These are phyloP conservation scores for Globisporangium paroecandrum DNA, from an alignment of 352 stramenopile genomes.

Conservation along the genomic window DNA sequence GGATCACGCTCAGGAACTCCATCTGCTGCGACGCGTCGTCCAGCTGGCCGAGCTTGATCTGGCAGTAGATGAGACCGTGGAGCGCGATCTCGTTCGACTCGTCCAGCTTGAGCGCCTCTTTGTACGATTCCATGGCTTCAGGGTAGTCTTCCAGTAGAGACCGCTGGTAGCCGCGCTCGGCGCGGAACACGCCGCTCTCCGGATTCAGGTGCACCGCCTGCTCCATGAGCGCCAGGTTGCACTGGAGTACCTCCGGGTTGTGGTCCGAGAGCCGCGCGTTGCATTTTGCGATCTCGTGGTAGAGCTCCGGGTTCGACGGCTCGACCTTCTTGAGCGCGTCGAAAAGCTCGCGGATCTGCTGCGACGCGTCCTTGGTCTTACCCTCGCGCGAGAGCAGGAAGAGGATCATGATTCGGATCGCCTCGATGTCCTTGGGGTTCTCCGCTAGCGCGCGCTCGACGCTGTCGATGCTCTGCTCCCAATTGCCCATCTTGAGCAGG, in stretches of 20 bases:
- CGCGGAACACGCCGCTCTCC: constrained; percentile 56
- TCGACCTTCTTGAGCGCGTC: constrained; percentile 71
- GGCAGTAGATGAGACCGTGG: constrained; percentile 90
- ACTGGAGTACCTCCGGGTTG: constrained; percentile 66
- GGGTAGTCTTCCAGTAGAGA: constrained; percentile 66
- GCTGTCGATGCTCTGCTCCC: constrained; percentile 82
- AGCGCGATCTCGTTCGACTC: constrained; percentile 87
- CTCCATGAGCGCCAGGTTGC: constrained; percentile 64
- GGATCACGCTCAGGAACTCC: constrained; percentile 90
- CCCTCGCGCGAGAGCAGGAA: constrained; percentile 69
- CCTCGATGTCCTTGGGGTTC: constrained; percentile 69
- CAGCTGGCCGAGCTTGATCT: constrained; percentile 84
- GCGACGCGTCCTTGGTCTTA: constrained; percentile 43
- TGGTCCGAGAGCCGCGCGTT: constrained; percentile 62
- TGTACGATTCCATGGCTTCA: constrained; percentile 84
- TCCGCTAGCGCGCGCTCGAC: constrained; percentile 65
- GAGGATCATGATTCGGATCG: constrained; percentile 60
- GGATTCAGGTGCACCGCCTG: constrained; percentile 61
- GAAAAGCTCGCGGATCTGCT: constrained; percentile 57
- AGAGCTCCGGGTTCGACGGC: constrained; percentile 65
- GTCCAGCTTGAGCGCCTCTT: constrained; percentile 82
- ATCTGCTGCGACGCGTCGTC: constrained; percentile 91
- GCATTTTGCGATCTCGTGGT: constrained; percentile 56
- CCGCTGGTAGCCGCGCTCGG: constrained; percentile 80
- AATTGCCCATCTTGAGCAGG: constrained; percentile 80